Conservation (phyloP, 352 stramenopile genomes). For the Phytophthora niederhauseri region DNA sequence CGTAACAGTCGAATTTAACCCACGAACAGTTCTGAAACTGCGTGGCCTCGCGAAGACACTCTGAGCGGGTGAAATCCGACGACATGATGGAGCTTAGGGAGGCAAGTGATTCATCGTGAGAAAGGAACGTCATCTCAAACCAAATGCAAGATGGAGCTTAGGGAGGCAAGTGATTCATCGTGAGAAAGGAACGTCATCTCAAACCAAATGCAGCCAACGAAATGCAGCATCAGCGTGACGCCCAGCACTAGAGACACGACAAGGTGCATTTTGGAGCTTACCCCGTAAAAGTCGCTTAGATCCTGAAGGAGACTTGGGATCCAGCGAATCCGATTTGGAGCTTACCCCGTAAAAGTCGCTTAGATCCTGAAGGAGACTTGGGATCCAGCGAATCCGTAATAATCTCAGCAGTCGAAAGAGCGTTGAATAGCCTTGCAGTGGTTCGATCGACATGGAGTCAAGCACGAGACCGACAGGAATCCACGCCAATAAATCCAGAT, state of each 20-base stretch:
- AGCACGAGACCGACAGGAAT: slow-evolving; percentile 52
- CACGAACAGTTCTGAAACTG: slow-evolving; percentile 66
- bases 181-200: slow-evolving; percentile 40
- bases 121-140: slow-evolving; percentile 58
- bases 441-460: slow-evolving; percentile 34
- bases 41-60: slow-evolving; percentile 44
- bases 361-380: slow-evolving; percentile 47
- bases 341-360: slow-evolving; percentile 60
- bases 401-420: slow-evolving; percentile 51
- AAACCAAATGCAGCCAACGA: slow-evolving; percentile 71
- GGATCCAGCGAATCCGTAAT: slow-evolving; percentile 47
- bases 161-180: neutral
- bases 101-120: neutral
- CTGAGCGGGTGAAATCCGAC: slow-evolving; percentile 24
- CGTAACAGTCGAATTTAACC: slow-evolving; percentile 65
- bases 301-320: slow-evolving; percentile 45
- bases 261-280: slow-evolving; percentile 58
- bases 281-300: slow-evolving; percentile 53
- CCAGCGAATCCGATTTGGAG: slow-evolving; percentile 60
- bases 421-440: slow-evolving; percentile 40
- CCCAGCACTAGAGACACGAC: slow-evolving; percentile 50
- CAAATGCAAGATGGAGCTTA: neutral
- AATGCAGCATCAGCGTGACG: slow-evolving; percentile 57
- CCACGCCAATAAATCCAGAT: slow-evolving; percentile 51
- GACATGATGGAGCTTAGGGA: neutral